Evolutionary conservation across 345 rosid species (phyloP).

Genomic region (Moricandia arvensis): DNA sequence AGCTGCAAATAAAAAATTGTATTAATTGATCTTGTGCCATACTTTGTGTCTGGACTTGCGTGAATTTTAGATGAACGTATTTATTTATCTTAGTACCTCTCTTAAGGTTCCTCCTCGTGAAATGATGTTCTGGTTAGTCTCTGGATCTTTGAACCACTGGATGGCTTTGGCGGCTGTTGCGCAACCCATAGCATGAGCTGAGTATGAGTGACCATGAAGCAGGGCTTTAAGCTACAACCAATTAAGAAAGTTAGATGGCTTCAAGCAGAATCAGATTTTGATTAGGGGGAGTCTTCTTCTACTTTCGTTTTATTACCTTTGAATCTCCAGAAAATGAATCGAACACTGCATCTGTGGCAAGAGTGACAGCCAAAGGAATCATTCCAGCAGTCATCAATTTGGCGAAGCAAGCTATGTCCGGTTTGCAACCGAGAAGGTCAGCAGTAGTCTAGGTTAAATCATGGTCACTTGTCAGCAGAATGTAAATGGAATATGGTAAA

Average conservation of each 20-base stretch:
- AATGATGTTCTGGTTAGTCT: conserved; percentile 59
- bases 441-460: conserved; percentile 60
- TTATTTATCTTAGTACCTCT: conserved; percentile 74
- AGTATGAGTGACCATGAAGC: conserved; percentile 91
- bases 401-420: conserved; percentile 94
- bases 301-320: conserved; percentile 51
- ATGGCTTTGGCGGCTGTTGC: conserved; percentile 82
- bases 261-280: neutral
- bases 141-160: conserved; percentile 83
- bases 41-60: neutral
- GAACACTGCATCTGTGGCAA: conserved; percentile 71
- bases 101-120: conserved; percentile 52
- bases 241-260: conserved; percentile 4
- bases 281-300: neutral
- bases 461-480: conserved; percentile 24
- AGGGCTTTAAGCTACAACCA: conserved; percentile 79
- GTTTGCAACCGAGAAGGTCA: conserved; percentile 71
- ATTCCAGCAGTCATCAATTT: conserved; percentile 93
- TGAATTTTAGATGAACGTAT: too few relatives aligned
- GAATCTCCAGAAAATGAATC: conserved; percentile 84
- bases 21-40: neutral
- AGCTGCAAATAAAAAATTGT: conserved; percentile 53
- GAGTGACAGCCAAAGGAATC: conserved; percentile 83
- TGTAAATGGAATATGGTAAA: conserved; percentile 1
- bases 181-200: conserved; percentile 96